These are phyloP conservation scores for Echinosophora koreensis DNA, from an alignment of 306 rosid genomes.

Conservation along the genomic window DNA sequence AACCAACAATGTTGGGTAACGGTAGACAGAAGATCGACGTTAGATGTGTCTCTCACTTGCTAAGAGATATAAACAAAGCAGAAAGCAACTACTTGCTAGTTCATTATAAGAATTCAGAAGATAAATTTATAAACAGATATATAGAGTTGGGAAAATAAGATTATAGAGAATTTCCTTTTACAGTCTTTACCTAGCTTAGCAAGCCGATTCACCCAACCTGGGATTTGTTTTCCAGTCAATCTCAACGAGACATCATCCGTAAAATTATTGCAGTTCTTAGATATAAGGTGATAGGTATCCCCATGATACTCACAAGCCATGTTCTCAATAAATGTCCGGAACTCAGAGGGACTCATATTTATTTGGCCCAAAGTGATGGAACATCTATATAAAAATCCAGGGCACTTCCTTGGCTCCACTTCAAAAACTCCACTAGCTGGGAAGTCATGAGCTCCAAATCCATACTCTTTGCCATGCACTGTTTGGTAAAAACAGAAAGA, in stretches of 20 bases:
- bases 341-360: slow-evolving; percentile 65
- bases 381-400: slow-evolving; percentile 80
- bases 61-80: not conserved
- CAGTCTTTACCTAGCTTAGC: slow-evolving; percentile 78
- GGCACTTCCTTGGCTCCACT: slow-evolving; percentile 92
- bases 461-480: slow-evolving; percentile 96
- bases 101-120: slow-evolving; percentile 18
- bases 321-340: slow-evolving; percentile 74
- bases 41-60: slow-evolving; percentile 13
- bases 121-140: slow-evolving; percentile 11
- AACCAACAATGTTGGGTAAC: not conserved
- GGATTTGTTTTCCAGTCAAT: slow-evolving; percentile 77
- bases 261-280: slow-evolving; percentile 98
- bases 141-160: slow-evolving; percentile 11
- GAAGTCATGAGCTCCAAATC: slow-evolving; percentile 94
- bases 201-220: slow-evolving; percentile 98
- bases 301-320: slow-evolving; percentile 90
- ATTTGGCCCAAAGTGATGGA: slow-evolving; percentile 75
- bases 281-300: slow-evolving; percentile 92
- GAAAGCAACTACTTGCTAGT: slow-evolving; percentile 18
- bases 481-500: slow-evolving; percentile 27
- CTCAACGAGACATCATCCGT: slow-evolving; percentile 75
- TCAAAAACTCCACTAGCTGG: slow-evolving; percentile 97
- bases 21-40: slow-evolving; percentile 31
- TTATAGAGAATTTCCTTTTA: slow-evolving; percentile 30